Evolutionary conservation across 352 stramenopile genomes (phyloP).

Genomic region (Blastocystis sp.): DNA sequence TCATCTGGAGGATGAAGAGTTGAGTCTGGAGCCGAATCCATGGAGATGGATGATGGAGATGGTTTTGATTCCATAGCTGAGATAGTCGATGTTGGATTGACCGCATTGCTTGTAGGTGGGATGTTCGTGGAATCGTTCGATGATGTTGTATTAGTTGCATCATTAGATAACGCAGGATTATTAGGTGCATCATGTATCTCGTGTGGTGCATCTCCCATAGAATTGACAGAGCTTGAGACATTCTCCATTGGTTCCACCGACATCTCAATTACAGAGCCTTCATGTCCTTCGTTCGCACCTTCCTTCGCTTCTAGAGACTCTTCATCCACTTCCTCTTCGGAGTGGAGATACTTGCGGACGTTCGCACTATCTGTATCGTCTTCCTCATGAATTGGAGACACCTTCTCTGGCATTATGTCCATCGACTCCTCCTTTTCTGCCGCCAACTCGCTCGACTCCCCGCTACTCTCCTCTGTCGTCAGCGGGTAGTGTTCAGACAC

Average conservation of each 20-base stretch:
- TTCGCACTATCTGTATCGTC: background rate
- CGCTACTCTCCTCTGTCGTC: background rate
- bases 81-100: background rate
- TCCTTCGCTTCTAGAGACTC: background rate
- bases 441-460: background rate
- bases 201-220: background rate
- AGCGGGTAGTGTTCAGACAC: background rate
- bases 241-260: no score
- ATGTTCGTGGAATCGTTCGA: background rate
- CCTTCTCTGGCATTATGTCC: background rate
- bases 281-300: background rate
- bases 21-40: no score
- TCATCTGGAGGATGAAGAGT: background rate
- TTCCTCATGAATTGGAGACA: background rate
- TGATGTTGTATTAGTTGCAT: background rate
- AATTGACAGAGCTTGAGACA: no score
- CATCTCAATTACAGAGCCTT: background rate
- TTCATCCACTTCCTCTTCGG: background rate
- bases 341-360: constrained; percentile 20
- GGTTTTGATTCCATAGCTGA: background rate
- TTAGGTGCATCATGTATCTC: background rate
- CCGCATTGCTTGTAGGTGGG: background rate
- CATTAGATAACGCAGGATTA: background rate
- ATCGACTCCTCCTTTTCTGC: background rate
- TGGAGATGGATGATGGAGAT: background rate